These are phyloP conservation scores for Didymella pomorum DNA, from an alignment of 2,329 filamentous ascomycete species.

Conservation along the genomic window DNA sequence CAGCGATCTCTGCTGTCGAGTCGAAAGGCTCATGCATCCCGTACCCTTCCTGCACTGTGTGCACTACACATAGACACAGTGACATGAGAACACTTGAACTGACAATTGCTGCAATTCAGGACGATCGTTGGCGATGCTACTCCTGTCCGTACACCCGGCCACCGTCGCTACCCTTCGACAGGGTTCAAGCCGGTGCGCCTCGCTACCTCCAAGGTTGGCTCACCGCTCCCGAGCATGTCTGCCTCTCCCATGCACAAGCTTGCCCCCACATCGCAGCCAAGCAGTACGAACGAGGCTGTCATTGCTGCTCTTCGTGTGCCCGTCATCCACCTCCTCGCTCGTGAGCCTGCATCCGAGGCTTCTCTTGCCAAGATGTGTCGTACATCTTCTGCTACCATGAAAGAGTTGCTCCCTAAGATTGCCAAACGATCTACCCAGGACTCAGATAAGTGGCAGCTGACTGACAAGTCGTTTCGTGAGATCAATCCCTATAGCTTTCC, in stretches of 20 bases:
- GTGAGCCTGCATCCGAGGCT: conserved; percentile 42
- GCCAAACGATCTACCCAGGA: conserved; percentile 60
- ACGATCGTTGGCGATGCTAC: conserved; percentile 49
- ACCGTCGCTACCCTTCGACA: conserved; percentile 49
- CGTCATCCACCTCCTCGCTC: conserved; percentile 63
- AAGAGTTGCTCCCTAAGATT: conserved; percentile 57
- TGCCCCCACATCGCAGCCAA: conserved; percentile 54
- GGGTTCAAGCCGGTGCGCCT: conserved; percentile 48
- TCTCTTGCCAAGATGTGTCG: conserved; percentile 45
- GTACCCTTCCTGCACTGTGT: conserved; percentile 12
- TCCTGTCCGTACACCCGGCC: conserved; percentile 43
- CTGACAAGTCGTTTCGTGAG: conserved; percentile 67
- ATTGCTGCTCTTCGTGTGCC: conserved; percentile 55
- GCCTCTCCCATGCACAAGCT: conserved; percentile 48
- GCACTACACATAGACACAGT: conserved; percentile 8
- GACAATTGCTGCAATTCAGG: conserved; percentile 42
- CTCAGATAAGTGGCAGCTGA: conserved; percentile 56
- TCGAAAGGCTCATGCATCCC: conserved; percentile 25
- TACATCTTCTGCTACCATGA: conserved; percentile 38
- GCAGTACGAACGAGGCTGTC: conserved; percentile 41
- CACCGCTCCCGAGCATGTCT: conserved; percentile 50
- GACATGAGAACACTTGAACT: conserved; percentile 35
- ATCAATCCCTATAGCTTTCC: conserved; percentile 69
- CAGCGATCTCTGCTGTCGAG: conserved; percentile 28
- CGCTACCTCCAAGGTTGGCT: conserved; percentile 48